Conservation (phyloP, 2,329 filamentous ascomycete species). For the Penicillium sp. region DNA sequence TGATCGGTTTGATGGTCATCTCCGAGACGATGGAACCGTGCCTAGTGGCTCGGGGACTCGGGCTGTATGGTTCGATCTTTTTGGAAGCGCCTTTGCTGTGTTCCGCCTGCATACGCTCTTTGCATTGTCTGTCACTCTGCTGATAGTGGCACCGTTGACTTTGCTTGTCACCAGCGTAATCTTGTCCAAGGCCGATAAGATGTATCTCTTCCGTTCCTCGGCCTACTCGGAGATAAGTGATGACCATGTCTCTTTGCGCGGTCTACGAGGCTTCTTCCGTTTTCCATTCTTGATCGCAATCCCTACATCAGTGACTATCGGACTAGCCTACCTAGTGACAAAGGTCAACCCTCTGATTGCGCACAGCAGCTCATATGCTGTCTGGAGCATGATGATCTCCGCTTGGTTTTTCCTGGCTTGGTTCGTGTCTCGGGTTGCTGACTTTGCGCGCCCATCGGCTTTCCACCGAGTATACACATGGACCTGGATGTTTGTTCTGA, state of each 20-base stretch:
- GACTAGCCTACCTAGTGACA: conserved; percentile 70
- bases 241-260: conserved; percentile 66
- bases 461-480: conserved; percentile 79
- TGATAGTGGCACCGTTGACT: conserved; percentile 75
- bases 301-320: conserved; percentile 68
- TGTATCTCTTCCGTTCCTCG: conserved; percentile 79
- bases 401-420: conserved; percentile 80
- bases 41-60: conserved; percentile 66
- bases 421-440: conserved; percentile 77
- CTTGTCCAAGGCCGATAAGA: conserved; percentile 72
- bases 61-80: conserved; percentile 93
- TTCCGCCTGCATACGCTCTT: conserved; percentile 82
- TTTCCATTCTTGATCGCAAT: conserved; percentile 75
- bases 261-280: conserved; percentile 79
- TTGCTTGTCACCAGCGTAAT: conserved; percentile 69
- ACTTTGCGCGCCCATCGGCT: conserved; percentile 79
- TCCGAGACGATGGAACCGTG: conserved; percentile 61
- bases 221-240: conserved; percentile 62
- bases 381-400: conserved; percentile 85
- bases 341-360: conserved; percentile 88
- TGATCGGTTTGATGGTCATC: conserved; percentile 63
- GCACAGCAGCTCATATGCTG: conserved; percentile 84
- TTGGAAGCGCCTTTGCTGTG: conserved; percentile 75
- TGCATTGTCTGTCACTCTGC: conserved; percentile 78
- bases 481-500: conserved; percentile 78